Base-by-base conservation (phyloP, 2,329 filamentous ascomycete genomes). In the Paecilomyces fulvus region DNA sequence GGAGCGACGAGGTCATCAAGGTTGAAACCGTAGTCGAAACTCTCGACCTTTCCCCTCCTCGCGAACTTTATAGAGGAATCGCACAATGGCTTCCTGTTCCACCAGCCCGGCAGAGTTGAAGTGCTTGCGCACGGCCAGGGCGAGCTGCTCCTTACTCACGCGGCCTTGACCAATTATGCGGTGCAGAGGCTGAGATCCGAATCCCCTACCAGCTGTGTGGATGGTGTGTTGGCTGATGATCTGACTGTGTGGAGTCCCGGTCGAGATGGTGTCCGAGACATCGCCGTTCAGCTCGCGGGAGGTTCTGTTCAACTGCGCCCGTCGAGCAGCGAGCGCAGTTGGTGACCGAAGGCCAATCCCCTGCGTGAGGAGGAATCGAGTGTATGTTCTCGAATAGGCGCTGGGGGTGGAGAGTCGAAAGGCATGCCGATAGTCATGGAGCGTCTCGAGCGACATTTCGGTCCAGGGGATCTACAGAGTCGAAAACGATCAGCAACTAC, bases 1-100 rank as follows among this genome's bases (percentile, higher is more conserved):
- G 3, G n/a, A 17, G 53, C 11, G 11, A 25, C 3, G 30, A 43
- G 21, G 37, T 31, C 49, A 14, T 61, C 63, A 76, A 30, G 73
- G 73, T 61, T 74, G 71, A 61, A 76, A 76, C 55, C 72, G 63
- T 59, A 75, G 55, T 28, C 74, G 67, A 52, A 76, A 76, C 52
- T 75, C 70, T 33, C 70, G 64, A 30, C 72, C 73, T 51, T 69
- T 67, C 25, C 73, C 66, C 55, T 75, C 73, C 59, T 78, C 74
- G n/a, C 73, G 72, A n/a, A 77, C 75, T 49, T 76, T 76, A 60
- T 78, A 78, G 55, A 76, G 59, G 59, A 78, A 78, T 56, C 72
- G 64, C n/a, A 75, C 75, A 58, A 78, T 76, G 2, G 73, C 73
- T 59, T 78, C 75, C 55, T 75, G 75, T 63, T 78, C 76, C 48